phyloP scores from a whole-genome alignment of 768 basidiomycete genomes.

The Naganishia friedmannii region DNA sequence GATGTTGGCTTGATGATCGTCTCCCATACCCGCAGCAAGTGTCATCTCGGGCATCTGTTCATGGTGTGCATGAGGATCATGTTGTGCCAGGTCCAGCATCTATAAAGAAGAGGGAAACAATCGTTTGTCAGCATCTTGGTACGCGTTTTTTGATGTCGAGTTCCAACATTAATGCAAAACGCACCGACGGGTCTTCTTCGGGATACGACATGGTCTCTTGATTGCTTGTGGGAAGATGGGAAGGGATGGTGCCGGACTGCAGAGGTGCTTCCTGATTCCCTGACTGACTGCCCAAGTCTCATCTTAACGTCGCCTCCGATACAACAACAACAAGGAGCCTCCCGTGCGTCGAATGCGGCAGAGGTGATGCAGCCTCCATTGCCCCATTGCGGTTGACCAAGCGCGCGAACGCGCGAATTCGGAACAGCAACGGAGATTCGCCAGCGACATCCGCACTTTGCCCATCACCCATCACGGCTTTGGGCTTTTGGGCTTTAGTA shows the following conservation, averaged over 20 bases:
- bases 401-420: too few relatives aligned
- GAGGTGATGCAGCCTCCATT: too few relatives aligned
- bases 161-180: not conserved
- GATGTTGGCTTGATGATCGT: conserved; percentile 2
- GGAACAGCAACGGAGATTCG: too few relatives aligned
- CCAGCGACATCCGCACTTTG: too few relatives aligned
- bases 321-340: conserved; percentile 25
- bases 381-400: too few relatives aligned
- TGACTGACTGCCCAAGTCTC: not conserved
- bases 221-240: not conserved
- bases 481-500: too few relatives aligned
- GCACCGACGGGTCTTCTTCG: conserved; percentile 6
- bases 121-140: not conserved
- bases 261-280: conserved; percentile 12
- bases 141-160: too few relatives aligned
- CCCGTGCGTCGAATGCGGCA: not conserved
- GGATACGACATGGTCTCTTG: not conserved
- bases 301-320: conserved; percentile 19
- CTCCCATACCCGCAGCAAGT: conserved; percentile 19
- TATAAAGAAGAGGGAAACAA: not conserved
- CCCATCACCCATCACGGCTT: too few relatives aligned
- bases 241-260: not conserved
- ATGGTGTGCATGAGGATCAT: conserved; percentile 12
- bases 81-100: not conserved
- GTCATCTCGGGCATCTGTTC: conserved; percentile 24